Conservation (phyloP, 371 early-diverging fungal genomes). For the Mortierella sp. region DNA sequence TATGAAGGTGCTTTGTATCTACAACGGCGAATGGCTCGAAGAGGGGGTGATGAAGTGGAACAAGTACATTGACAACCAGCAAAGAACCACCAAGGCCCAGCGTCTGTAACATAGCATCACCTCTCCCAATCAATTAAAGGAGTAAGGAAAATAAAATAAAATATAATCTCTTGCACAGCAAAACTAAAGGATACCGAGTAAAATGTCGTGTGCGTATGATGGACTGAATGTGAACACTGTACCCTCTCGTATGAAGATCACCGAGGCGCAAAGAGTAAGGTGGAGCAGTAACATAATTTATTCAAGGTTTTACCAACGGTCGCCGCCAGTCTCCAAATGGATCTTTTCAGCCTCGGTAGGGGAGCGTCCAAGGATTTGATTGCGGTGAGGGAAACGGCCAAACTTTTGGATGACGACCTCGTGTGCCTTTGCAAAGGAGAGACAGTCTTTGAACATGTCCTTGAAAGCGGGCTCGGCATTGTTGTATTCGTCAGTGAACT, state of each 20-base stretch:
- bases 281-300: too few species aligned
- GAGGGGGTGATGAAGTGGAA: slow-evolving; percentile 44
- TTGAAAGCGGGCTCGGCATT: slow-evolving; percentile 51
- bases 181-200: background rate
- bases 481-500: slow-evolving; percentile 60
- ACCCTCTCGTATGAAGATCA: too few species aligned
- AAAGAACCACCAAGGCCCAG: slow-evolving; percentile 14
- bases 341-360: slow-evolving; percentile 66
- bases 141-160: background rate
- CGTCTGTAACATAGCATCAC: background rate
- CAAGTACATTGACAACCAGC: slow-evolving; percentile 41
- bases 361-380: slow-evolving; percentile 62
- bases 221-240: too few species aligned
- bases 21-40: slow-evolving; percentile 90
- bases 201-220: too few species aligned
- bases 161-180: background rate
- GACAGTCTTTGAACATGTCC: slow-evolving; percentile 48
- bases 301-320: slow-evolving; percentile 23
- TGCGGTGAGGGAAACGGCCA: slow-evolving; percentile 74
- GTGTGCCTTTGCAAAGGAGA: slow-evolving; percentile 62
- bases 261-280: background rate
- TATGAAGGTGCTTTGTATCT: slow-evolving; percentile 96
- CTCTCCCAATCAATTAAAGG: background rate
- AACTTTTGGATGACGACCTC: slow-evolving; percentile 66
- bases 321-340: slow-evolving; percentile 55